Evolutionary conservation across 345 rosid species (phyloP).

Genomic region (Carallia brachiata): DNA sequence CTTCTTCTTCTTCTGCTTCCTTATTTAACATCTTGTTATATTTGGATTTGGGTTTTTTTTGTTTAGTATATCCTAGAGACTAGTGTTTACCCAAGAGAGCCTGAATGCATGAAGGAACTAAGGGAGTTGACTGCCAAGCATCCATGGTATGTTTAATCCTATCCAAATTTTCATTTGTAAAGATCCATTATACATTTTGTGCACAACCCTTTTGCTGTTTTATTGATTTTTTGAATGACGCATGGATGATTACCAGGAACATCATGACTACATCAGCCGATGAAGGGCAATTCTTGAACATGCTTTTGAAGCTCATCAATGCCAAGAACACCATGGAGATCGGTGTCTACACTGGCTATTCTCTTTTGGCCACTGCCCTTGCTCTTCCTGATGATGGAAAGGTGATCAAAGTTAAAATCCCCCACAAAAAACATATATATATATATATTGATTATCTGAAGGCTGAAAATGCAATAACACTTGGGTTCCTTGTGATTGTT

Average conservation of each 20-base stretch:
- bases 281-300: constrained; percentile 92
- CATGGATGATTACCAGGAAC: constrained; percentile 51
- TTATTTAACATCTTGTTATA: not conserved
- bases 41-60: constrained; percentile 6
- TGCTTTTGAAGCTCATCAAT: constrained; percentile 89
- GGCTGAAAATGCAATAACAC: not conserved
- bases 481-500: not conserved
- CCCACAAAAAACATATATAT: too few relatives aligned
- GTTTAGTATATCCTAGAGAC: constrained; percentile 98
- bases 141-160: constrained; percentile 56
- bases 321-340: constrained; percentile 99
- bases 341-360: constrained; percentile 98
- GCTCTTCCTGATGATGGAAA: constrained; percentile 93
- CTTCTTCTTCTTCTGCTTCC: not conserved
- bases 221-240: not conserved
- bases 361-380: constrained; percentile 95
- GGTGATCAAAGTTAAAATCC: constrained; percentile 33
- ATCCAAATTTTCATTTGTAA: not conserved
- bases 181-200: not conserved
- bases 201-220: too few relatives aligned
- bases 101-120: constrained; percentile 93
- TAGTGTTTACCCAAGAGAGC: constrained; percentile 96
- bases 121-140: constrained; percentile 93
- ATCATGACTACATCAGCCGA: constrained; percentile 97
- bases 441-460: not conserved